A percentile compares a stretch with the other conserved stretches of the same genome.
Evolutionary conservation across 2,329 filamentous ascomycete species (phyloP).

Genomic region (Dactylellina haptotyla): DNA sequence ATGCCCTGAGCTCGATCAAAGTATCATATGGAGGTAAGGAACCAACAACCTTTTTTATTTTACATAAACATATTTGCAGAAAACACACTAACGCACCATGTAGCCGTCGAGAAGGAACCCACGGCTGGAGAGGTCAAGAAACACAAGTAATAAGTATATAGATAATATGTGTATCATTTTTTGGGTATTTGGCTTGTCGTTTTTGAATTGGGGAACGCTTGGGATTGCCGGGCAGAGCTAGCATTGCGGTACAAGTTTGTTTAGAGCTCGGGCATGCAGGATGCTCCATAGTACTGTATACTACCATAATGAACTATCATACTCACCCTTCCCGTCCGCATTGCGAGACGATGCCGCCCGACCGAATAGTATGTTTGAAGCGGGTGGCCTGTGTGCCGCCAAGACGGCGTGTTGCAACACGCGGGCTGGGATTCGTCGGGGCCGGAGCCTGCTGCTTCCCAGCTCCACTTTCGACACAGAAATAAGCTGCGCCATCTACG

Average conservation of each 20-base stretch:
- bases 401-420: conserved; percentile 12
- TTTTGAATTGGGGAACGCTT: conserved; percentile 29
- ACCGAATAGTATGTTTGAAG: neutral
- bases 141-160: conserved; percentile 21
- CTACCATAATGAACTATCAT: conserved; percentile 29
- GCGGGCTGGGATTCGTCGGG: neutral
- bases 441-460: neutral
- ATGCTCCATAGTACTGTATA: conserved; percentile 22
- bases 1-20: conserved; percentile 38
- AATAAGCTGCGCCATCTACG: neutral
- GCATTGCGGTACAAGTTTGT: conserved; percentile 34
- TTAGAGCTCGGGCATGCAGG: conserved; percentile 30
- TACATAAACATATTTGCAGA: neutral
- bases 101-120: conserved; percentile 68
- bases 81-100: neutral
- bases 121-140: conserved; percentile 26
- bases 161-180: neutral
- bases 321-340: no score
- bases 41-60: no score
- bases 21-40: conserved; percentile 49
- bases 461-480: neutral
- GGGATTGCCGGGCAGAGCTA: conserved; percentile 20
- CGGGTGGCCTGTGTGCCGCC: neutral
- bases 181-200: conserved; percentile 1
- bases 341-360: no score